Evolutionary conservation across 164 flowering plant genomes (phyloP).

Genomic region (Brasenia schreberi): DNA sequence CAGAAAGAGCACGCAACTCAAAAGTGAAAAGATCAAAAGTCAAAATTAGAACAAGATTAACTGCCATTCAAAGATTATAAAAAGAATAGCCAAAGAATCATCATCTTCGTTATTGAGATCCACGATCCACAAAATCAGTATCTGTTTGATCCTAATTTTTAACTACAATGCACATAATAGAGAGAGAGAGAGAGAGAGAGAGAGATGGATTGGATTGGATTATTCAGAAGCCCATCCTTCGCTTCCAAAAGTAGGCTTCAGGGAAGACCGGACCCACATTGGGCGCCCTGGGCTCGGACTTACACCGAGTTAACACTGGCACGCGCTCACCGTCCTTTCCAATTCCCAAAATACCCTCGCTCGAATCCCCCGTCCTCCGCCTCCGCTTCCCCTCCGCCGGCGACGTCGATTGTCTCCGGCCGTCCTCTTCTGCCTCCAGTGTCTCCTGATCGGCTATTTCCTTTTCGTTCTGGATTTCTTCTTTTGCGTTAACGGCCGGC

Average conservation of each 20-base stretch:
- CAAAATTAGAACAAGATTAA: not conserved
- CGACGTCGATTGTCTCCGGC: no score
- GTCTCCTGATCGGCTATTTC: not conserved
- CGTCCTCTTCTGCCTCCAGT: no score
- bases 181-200: not conserved
- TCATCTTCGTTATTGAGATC: not conserved
- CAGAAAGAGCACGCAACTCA: no score
- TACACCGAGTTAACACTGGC: slow-evolving; percentile 26
- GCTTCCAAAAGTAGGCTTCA: slow-evolving; percentile 12
- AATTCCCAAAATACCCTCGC: slow-evolving; percentile 9
- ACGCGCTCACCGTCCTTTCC: slow-evolving; percentile 4
- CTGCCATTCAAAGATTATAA: not conserved
- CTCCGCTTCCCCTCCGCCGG: not conserved
- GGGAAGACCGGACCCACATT: not conserved
- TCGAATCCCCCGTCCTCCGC: not conserved
- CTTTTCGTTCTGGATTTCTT: slow-evolving; percentile 9
- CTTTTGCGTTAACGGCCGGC: slow-evolving; percentile 15
- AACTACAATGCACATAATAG: not conserved
- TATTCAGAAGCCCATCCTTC: not conserved
- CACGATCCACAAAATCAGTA: not conserved
- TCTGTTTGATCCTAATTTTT: not conserved
- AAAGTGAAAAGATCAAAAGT: not conserved
- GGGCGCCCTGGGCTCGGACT: slow-evolving; percentile 34
- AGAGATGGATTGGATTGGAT: not conserved
- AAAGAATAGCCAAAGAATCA: not conserved